A percentile compares a stretch with the other conserved stretches of the same genome.
Conservation (phyloP, 1,284 basidiomycete species). For the Pseudozyma sp. region DNA sequence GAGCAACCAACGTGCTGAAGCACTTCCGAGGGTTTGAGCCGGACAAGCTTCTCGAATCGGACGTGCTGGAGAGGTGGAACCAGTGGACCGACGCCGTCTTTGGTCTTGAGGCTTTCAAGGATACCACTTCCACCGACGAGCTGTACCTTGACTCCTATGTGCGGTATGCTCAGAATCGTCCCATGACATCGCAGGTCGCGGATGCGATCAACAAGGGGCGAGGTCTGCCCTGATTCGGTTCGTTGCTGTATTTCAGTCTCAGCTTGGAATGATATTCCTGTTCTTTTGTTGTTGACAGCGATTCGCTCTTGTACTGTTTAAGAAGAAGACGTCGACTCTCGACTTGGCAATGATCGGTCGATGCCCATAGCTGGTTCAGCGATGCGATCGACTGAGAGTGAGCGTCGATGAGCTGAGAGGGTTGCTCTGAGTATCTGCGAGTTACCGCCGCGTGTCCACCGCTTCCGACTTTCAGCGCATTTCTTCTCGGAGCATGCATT, state of each 20-base stretch:
- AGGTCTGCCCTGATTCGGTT: conserved; percentile 22
- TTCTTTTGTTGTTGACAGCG: too few species aligned
- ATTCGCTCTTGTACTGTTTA: too few species aligned
- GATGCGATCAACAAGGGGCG: conserved; percentile 60
- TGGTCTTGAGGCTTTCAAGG: conserved; percentile 76
- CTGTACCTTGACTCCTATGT: conserved; percentile 80
- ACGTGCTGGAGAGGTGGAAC: conserved; percentile 73
- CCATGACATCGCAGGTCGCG: conserved; percentile 58
- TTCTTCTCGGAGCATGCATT: too few species aligned
- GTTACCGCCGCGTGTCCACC: too few species aligned
- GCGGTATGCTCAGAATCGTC: conserved; percentile 57
- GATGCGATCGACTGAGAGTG: too few species aligned
- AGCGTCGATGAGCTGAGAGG: too few species aligned
- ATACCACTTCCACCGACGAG: conserved; percentile 78
- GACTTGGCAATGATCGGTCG: too few species aligned
- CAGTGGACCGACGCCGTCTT: conserved; percentile 75
- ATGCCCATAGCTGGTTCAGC: too few species aligned
- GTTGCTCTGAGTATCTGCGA: too few species aligned
- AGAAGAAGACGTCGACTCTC: too few species aligned
- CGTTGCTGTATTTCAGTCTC: background rate
- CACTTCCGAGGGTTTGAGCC: conserved; percentile 77
- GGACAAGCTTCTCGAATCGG: conserved; percentile 69
- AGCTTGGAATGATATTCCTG: too few species aligned
- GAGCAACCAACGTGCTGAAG: conserved; percentile 76
- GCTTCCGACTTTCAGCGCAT: too few species aligned